Conservation (phyloP, 768 basidiomycete genomes). For the Pholiota microspora region DNA sequence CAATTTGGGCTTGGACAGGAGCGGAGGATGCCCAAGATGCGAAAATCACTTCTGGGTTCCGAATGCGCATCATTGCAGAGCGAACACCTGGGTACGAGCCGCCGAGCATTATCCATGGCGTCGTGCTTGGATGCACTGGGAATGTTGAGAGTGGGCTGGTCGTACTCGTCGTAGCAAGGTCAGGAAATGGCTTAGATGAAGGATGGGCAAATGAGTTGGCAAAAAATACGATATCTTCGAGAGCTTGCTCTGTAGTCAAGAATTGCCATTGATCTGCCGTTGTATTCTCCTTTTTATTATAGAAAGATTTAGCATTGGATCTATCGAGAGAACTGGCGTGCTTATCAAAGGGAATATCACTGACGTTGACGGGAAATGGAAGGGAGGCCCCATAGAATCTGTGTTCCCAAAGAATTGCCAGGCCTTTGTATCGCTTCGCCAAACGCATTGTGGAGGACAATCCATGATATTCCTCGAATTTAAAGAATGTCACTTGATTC, state of each 20-base stretch:
- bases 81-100: slow-evolving; percentile 50
- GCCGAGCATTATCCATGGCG: slow-evolving; percentile 48
- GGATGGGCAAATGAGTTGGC: slow-evolving; percentile 34
- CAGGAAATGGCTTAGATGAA: background rate
- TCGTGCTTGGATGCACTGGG: slow-evolving; percentile 37
- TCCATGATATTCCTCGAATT: slow-evolving; percentile 44
- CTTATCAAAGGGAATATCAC: background rate
- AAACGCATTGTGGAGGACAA: slow-evolving; percentile 46
- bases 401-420: slow-evolving; percentile 52
- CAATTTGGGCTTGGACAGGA: slow-evolving; percentile 47
- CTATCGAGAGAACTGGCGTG: background rate
- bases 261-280: slow-evolving; percentile 45
- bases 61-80: slow-evolving; percentile 40
- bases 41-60: slow-evolving; percentile 44
- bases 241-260: slow-evolving; percentile 46
- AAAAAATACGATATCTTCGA: slow-evolving; percentile 50
- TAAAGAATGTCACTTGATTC: no score
- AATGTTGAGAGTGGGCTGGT: slow-evolving; percentile 9
- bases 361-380: slow-evolving; percentile 46
- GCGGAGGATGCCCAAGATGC: slow-evolving; percentile 51
- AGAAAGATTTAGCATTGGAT: background rate
- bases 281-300: slow-evolving; percentile 36
- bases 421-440: slow-evolving; percentile 42
- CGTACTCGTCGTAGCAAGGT: background rate
- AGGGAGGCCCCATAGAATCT: slow-evolving; percentile 46